phyloP scores from a whole-genome alignment of 23 red algal genomes.

The Gracilaria domingensis region DNA sequence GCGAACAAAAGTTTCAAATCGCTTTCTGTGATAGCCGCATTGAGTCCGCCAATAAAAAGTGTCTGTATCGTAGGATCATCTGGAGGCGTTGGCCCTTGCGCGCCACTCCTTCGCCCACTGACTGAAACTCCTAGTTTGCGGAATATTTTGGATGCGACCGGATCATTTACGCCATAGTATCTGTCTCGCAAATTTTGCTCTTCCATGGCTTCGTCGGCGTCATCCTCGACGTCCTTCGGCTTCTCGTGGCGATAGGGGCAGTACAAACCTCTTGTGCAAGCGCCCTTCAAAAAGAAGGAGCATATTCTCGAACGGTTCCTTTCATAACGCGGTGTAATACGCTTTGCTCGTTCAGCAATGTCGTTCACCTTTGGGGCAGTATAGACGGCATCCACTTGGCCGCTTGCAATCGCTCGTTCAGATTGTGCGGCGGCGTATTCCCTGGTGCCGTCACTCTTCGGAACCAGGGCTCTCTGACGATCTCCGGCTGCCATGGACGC shows the following conservation, averaged over 20 bases:
- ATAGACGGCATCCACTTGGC: conserved; percentile 75
- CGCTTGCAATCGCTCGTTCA: conserved; percentile 71
- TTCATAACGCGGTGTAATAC: conserved; percentile 73
- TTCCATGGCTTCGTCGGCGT: conserved; percentile 40
- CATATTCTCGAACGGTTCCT: conserved; percentile 85
- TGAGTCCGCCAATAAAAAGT: conserved; percentile 61
- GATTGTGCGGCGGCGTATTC: conserved; percentile 77
- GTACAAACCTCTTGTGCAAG: conserved; percentile 78
- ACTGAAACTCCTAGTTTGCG: conserved; percentile 47
- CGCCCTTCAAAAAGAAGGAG: conserved; percentile 87
- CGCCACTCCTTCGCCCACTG: background rate
- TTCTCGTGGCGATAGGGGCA: conserved; percentile 91
- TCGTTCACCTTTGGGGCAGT: conserved; percentile 51
- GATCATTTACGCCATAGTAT: conserved; percentile 92
- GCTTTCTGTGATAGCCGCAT: conserved; percentile 16
- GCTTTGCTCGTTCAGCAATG: conserved; percentile 69
- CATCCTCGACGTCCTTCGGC: conserved; percentile 29
- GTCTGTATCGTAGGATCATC: conserved; percentile 42
- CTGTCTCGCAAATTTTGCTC: conserved; percentile 81
- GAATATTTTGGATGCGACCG: conserved; percentile 86
- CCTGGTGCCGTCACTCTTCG: conserved; percentile 69
- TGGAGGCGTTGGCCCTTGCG: conserved; percentile 18
- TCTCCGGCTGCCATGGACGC: conserved; percentile 69
- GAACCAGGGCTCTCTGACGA: conserved; percentile 70
- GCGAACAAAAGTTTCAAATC: conserved; percentile 35